Base-by-base conservation (phyloP, 345 rosid genomes). In the Anastatica hierochuntica region DNA sequence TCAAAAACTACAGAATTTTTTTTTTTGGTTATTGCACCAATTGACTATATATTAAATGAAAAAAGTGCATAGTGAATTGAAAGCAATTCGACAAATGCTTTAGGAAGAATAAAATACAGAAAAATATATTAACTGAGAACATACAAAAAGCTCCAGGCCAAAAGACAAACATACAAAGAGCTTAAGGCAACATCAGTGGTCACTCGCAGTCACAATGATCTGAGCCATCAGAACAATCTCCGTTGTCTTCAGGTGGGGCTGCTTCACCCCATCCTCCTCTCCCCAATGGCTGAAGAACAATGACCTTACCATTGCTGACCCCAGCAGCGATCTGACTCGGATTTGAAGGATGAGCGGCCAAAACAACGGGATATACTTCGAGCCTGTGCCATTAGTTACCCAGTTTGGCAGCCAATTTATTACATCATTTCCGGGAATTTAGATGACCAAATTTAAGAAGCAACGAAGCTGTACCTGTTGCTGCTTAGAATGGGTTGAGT, bases 301-400 rank as follows among this genome's bases (percentile, higher is more conserved):
- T 65, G 4, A 85, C 87, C 6, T 68, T 47, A 43, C 87, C 90
- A 19, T 85, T 83, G 10, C 74, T 85, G 60, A 85, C 65, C 37
- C 95, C 90, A 0, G 74, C 69, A 1, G 87, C 77, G 7, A 85
- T 68, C 75, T 85, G 90, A 67, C 71, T 76, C 2, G 74, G 72
- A 53, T 78, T 83, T 8, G 74, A 66, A 5, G 87, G 90, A 60
- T 85, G 87, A 23, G 85, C 75, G 0, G 82, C 81, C 46, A 85
- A 59, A 18, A 80, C 85, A 39, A 69, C 30, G 1, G 90, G 82
- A 47, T 75, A 72, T 29, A 46, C 64, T 34, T 43, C 13, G 9
- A 43, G 17, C 60, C 64, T 58, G 49, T 40, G 18, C 7, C 56
- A 53, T 30, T 37, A 14, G 1, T n/a, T n/a, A n/a, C n/a, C n/a